phyloP scores from a whole-genome alignment of 2,329 filamentous ascomycete species.

The Fusarium sp. region DNA sequence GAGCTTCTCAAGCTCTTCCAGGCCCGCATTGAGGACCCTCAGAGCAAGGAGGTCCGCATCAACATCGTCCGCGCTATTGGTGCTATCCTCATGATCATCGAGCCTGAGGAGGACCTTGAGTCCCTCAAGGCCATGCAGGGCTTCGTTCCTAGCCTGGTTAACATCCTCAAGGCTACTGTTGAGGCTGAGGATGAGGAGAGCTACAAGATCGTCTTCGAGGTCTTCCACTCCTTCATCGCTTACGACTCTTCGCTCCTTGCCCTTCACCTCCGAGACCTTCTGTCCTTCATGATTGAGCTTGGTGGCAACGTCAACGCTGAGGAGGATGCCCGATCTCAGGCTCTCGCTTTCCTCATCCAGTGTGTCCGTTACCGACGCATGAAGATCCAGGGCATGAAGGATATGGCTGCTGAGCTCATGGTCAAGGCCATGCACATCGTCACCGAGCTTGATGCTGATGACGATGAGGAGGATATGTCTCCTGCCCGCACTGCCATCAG shows the following conservation, averaged over 20 bases:
- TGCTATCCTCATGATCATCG: slow-evolving; percentile 86
- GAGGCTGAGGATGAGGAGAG: slow-evolving; percentile 85
- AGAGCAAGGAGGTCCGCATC: slow-evolving; percentile 91
- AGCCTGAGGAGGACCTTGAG: slow-evolving; percentile 84
- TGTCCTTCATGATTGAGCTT: slow-evolving; percentile 94
- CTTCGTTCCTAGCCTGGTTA: slow-evolving; percentile 88
- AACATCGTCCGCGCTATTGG: slow-evolving; percentile 94
- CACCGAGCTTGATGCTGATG: slow-evolving; percentile 84
- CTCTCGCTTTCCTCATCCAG: slow-evolving; percentile 93
- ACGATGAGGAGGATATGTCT: slow-evolving; percentile 81
- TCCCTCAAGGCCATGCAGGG: slow-evolving; percentile 80
- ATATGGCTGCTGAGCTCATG: slow-evolving; percentile 87
- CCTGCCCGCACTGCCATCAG: slow-evolving; percentile 87
- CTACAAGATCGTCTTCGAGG: slow-evolving; percentile 91
- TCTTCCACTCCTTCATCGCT: slow-evolving; percentile 93
- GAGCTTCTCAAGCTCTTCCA: slow-evolving; percentile 86
- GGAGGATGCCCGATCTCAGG: slow-evolving; percentile 88
- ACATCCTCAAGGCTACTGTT: slow-evolving; percentile 86
- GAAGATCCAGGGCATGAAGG: slow-evolving; percentile 90
- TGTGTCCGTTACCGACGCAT: slow-evolving; percentile 91
- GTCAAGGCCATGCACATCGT: slow-evolving; percentile 89
- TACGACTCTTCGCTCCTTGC: slow-evolving; percentile 88
- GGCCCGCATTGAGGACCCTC: slow-evolving; percentile 88
- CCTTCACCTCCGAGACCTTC: slow-evolving; percentile 86
- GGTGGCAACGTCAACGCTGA: slow-evolving; percentile 80